These are phyloP conservation scores for Sporothrix mexicana DNA, from an alignment of 2,329 filamentous ascomycete genomes.

Conservation along the genomic window DNA sequence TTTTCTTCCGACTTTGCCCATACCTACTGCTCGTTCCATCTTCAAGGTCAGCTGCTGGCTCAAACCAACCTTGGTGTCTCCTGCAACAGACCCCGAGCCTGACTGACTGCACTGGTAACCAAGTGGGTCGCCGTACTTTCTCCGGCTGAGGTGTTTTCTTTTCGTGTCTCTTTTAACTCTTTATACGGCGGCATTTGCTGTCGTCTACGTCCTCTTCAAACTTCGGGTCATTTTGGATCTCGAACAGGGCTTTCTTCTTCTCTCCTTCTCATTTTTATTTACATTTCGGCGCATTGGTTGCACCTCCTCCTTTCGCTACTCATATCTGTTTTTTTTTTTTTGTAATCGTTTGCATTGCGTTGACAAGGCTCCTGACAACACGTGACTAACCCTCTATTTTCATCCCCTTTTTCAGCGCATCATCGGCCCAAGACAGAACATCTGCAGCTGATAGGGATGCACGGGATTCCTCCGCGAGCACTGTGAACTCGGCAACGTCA, in stretches of 20 bases:
- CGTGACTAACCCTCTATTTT: slow-evolving; percentile 25
- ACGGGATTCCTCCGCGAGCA: slow-evolving; percentile 42
- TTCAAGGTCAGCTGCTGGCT: not conserved
- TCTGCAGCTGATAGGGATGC: slow-evolving; percentile 24
- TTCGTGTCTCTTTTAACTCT: not conserved
- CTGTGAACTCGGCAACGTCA: slow-evolving; percentile 45
- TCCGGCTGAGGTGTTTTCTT: not conserved
- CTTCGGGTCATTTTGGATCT: not conserved
- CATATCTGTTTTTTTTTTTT: not conserved
- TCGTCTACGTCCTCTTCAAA: not conserved
- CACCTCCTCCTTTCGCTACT: not conserved
- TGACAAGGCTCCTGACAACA: slow-evolving; percentile 22
- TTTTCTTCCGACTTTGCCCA: not conserved
- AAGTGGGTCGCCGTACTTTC: slow-evolving; percentile 33
- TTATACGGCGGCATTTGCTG: slow-evolving; percentile 8
- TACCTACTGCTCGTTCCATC: not conserved
- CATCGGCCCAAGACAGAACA: slow-evolving; percentile 29
- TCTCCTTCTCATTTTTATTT: too few species aligned
- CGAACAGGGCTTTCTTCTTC: not conserved
- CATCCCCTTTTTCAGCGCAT: slow-evolving; percentile 15
- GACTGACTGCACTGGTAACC: slow-evolving; percentile 26
- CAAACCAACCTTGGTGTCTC: slow-evolving; percentile 8
- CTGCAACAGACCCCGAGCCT: slow-evolving; percentile 18
- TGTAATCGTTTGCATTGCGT: not conserved
- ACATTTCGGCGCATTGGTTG: too few species aligned